Percentiles rank a stretch among this genome's conserved stretches.
phyloP scores from a whole-genome alignment of 2,329 filamentous ascomycete genomes.

The Pezicula neosporulosa region DNA sequence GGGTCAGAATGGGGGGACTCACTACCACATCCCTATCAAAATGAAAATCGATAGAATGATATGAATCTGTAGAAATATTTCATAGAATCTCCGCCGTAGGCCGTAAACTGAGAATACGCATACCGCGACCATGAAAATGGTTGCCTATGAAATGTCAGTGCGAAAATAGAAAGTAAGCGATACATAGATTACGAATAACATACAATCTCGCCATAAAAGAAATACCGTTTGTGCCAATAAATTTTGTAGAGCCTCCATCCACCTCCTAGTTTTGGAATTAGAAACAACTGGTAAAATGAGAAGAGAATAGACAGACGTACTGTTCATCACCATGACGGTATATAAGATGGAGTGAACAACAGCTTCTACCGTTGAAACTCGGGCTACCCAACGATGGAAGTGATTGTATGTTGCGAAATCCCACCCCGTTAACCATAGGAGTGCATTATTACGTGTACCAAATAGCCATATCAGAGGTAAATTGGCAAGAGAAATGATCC shows the following conservation, averaged over 20 bases:
- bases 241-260: constrained; percentile 30
- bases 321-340: constrained; percentile 33
- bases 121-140: constrained; percentile 35
- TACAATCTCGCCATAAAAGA: background rate
- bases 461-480: constrained; percentile 65
- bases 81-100: constrained; percentile 36
- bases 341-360: constrained; percentile 62
- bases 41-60: constrained; percentile 48
- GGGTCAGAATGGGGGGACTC: background rate
- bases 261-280: constrained; percentile 1
- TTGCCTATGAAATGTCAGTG: constrained; percentile 14
- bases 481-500: constrained; percentile 60
- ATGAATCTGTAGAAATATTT: constrained; percentile 46
- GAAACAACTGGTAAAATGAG: constrained; percentile 25
- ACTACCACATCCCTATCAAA: constrained; percentile 23
- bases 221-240: constrained; percentile 9
- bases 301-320: constrained; percentile 32
- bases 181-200: background rate
- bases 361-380: constrained; percentile 58
- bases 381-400: constrained; percentile 65
- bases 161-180: background rate
- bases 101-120: constrained; percentile 39
- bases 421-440: constrained; percentile 67
- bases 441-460: constrained; percentile 61
- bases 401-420: constrained; percentile 63